phyloP scores from a whole-genome alignment of 257 asterid genomes.

The Solanum chilense region DNA sequence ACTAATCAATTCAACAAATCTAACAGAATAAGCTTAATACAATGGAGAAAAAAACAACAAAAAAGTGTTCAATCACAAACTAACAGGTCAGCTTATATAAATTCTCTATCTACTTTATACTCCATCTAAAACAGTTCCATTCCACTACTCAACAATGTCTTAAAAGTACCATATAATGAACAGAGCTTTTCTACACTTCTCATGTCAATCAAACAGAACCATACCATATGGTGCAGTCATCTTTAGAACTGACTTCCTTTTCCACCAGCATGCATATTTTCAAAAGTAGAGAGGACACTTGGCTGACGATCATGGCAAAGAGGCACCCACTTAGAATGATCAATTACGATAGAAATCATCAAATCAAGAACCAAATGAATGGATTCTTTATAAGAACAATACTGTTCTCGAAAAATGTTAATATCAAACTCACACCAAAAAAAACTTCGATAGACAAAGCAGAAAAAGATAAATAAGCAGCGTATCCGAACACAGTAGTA shows the following conservation, averaged over 20 bases:
- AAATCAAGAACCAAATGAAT: neutral
- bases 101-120: neutral
- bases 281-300: constrained; percentile 42
- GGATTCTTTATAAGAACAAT: neutral
- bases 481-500: neutral
- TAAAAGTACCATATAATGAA: neutral
- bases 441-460: neutral
- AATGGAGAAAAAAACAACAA: neutral
- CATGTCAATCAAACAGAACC: neutral
- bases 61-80: neutral
- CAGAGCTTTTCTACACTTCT: neutral
- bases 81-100: neutral
- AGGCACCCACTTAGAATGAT: constrained; percentile 10
- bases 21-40: neutral
- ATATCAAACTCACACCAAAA: neutral
- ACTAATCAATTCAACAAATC: neutral
- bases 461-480: neutral
- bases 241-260: constrained; percentile 24
- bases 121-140: neutral
- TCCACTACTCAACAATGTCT: neutral
- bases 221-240: constrained; percentile 19
- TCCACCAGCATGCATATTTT: constrained; percentile 28
- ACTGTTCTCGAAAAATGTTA: neutral
- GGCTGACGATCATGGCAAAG: constrained; percentile 24
- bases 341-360: constrained; percentile 5